Evolutionary conservation across 2,329 filamentous ascomycete genomes (phyloP).

Genomic region (Endoconidiophora polonica): DNA sequence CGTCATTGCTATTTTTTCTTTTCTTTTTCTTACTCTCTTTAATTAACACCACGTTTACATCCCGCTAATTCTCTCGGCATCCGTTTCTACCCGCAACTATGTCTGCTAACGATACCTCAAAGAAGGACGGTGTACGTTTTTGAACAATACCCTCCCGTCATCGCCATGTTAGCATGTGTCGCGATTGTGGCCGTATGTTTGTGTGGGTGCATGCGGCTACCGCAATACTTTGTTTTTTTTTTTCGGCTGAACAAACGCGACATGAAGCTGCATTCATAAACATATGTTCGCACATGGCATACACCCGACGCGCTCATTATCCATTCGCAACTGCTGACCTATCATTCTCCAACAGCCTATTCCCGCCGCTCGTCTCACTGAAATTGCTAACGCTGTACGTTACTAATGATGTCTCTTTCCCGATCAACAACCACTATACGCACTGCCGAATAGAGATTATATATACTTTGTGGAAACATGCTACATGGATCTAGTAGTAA

Average conservation of each 20-base stretch:
- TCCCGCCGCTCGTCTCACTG: slow-evolving; percentile 58
- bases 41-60: neutral
- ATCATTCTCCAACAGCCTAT: slow-evolving; percentile 44
- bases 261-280: neutral
- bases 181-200: no score
- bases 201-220: no score
- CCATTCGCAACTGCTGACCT: slow-evolving; percentile 3
- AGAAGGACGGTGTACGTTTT: slow-evolving; percentile 8
- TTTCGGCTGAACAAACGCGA: neutral
- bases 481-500: no score
- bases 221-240: no score
- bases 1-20: neutral
- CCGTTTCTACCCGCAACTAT: slow-evolving; percentile 1
- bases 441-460: neutral
- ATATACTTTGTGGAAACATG: neutral
- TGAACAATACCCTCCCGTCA: neutral
- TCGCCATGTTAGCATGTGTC: no score
- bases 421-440: neutral
- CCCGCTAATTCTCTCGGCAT: neutral
- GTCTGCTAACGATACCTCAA: neutral
- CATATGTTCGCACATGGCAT: neutral
- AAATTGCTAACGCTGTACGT: slow-evolving; percentile 70
- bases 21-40: neutral
- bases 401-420: neutral
- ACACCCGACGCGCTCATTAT: no score